Conservation (phyloP, 495 filamentous ascomycete genomes). For the Podospora australis region DNA sequence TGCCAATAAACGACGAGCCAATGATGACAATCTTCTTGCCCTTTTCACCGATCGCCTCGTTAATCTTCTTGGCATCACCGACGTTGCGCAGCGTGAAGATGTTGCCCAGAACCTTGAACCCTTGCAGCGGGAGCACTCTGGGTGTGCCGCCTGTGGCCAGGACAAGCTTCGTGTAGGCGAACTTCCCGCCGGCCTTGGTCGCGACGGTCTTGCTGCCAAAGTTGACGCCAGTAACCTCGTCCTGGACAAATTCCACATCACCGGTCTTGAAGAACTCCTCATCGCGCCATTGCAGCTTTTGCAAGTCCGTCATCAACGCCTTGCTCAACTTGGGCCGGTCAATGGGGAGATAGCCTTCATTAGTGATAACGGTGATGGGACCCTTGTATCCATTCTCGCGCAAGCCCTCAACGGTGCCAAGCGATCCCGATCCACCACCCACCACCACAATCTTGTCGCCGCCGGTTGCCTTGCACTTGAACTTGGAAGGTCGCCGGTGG, state of each 20-base stretch:
- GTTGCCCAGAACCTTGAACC: conserved; percentile 80
- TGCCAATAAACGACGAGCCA: conserved; percentile 88
- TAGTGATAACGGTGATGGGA: conserved; percentile 74
- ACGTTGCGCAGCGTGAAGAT: conserved; percentile 77
- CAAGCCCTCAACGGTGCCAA: conserved; percentile 74
- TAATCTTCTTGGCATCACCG: conserved; percentile 67
- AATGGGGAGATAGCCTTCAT: conserved; percentile 76
- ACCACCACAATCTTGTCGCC: conserved; percentile 76
- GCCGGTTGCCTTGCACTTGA: conserved; percentile 53
- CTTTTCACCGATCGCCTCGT: conserved; percentile 69
- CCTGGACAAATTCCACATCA: conserved; percentile 64
- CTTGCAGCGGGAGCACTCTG: conserved; percentile 68
- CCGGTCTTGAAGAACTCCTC: conserved; percentile 70
- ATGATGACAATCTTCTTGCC: conserved; percentile 89
- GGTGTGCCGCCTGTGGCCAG: conserved; percentile 82
- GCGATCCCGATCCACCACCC: conserved; percentile 79
- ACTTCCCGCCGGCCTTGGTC: conserved; percentile 63
- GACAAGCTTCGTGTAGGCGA: conserved; percentile 79
- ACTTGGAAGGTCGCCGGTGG: conserved; percentile 61
- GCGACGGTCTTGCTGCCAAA: conserved; percentile 64
- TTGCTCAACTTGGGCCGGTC: conserved; percentile 96
- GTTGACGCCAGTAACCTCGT: conserved; percentile 69
- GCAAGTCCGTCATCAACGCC: conserved; percentile 74
- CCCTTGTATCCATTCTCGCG: conserved; percentile 77
- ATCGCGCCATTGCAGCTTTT: conserved; percentile 69